Conservation (phyloP, 73 alveolate genomes). For the Paraurostyla sp. region DNA sequence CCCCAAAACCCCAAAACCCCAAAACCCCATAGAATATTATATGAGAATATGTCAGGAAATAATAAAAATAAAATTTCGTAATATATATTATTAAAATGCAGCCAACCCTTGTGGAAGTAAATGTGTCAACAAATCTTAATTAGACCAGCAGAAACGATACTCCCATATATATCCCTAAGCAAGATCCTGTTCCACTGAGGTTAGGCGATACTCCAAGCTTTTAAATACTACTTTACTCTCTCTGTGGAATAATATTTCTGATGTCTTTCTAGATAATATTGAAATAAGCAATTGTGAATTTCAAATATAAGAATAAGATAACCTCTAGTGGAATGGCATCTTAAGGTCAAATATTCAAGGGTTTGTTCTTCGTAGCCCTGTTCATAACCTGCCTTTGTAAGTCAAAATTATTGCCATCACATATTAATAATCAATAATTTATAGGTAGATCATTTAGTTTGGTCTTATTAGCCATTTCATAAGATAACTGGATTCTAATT, state of each 20-base stretch:
- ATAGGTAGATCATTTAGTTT: constrained; percentile 50
- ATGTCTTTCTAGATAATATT: constrained; percentile 20
- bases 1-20: too few species aligned
- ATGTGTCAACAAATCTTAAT: too few species aligned
- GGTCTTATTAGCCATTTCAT: neutral
- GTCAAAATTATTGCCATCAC: too few species aligned
- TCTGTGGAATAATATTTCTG: neutral
- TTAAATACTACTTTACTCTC: neutral
- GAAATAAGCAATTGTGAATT: constrained; percentile 43
- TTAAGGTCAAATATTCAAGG: constrained; percentile 12
- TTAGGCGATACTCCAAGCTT: too few species aligned
- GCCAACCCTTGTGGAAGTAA: too few species aligned
- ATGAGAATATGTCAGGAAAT: neutral
- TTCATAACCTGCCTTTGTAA: constrained; percentile 12
- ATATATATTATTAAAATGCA: neutral
- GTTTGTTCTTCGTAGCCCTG: neutral
- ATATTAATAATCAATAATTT: neutral
- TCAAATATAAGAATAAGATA: neutral
- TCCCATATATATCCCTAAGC: too few species aligned
- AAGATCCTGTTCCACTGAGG: too few species aligned
- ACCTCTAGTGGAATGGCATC: neutral
- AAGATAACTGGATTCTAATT: constrained; percentile 7
- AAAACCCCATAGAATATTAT: neutral
- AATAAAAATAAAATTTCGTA: too few species aligned
- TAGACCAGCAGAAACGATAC: too few species aligned